Evolutionary conservation across 192 early-diverging fungal species (phyloP).

Genomic region (Coemansia sp.): DNA sequence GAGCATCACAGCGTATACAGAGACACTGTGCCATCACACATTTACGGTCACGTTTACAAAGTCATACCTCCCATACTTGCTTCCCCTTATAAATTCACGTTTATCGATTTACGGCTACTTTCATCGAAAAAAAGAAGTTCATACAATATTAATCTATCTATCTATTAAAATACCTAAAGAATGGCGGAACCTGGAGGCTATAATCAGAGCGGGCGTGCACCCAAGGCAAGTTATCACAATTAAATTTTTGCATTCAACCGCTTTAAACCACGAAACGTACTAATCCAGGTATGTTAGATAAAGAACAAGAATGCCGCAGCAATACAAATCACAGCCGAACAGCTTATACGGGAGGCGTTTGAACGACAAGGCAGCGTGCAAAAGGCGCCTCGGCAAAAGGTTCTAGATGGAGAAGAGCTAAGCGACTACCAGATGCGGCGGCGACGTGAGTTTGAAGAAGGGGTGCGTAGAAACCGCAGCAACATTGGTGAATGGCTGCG

Average conservation of each 20-base stretch:
- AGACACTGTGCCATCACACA: too few relatives aligned
- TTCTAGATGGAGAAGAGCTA: slow-evolving; percentile 90
- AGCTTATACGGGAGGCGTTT: slow-evolving; percentile 93
- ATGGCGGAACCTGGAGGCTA: slow-evolving; percentile 39
- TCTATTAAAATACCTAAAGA: background rate
- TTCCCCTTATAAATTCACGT: too few relatives aligned
- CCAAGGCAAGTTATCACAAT: slow-evolving; percentile 12
- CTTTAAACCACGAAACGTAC: slow-evolving; percentile 7
- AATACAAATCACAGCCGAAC: slow-evolving; percentile 98
- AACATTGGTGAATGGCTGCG: slow-evolving; percentile 91
- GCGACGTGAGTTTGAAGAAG: slow-evolving; percentile 93
- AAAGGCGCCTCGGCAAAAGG: slow-evolving; percentile 76
- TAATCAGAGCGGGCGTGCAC: slow-evolving; percentile 29
- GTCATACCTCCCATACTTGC: too few relatives aligned
- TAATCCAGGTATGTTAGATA: slow-evolving; percentile 51
- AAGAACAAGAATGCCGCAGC: slow-evolving; percentile 98
- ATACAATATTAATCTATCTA: background rate
- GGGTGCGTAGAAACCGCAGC: slow-evolving; percentile 77
- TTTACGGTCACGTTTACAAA: too few relatives aligned
- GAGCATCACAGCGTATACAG: too few relatives aligned
- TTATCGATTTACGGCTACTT: too few relatives aligned
- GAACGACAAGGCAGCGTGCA: slow-evolving; percentile 69
- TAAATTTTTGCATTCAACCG: background rate
- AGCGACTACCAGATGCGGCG: slow-evolving; percentile 85
- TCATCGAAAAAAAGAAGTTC: background rate